phyloP scores from a whole-genome alignment of 1,139 yeast species.

The Suhomyces yuchorum region DNA sequence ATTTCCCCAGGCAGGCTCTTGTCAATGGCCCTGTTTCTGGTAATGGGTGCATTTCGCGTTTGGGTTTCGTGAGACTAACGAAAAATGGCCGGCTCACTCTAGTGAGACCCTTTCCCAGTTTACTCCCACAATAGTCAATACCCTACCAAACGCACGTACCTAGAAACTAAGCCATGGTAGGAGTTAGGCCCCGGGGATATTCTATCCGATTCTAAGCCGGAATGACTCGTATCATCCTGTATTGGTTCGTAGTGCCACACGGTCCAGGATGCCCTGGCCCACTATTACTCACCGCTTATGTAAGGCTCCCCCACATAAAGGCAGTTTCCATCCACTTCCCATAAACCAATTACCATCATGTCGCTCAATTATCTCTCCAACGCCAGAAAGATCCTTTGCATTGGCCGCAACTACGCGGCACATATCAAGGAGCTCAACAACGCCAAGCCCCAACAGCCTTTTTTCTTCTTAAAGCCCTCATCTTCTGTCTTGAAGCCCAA shows the following conservation, averaged over 20 bases:
- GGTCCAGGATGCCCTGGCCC: no score
- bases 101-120: no score
- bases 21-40: background rate
- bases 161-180: no score
- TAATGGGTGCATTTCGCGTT: no score
- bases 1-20: background rate
- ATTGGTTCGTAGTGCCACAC: no score
- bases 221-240: no score
- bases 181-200: no score
- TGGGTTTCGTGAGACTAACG: no score
- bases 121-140: no score
- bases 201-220: no score
- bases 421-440: conserved; percentile 90
- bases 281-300: background rate
- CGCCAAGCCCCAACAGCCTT: conserved; percentile 77
- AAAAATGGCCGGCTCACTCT: no score
- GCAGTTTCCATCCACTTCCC: background rate
- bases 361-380: conserved; percentile 59
- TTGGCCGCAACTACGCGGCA: conserved; percentile 95
- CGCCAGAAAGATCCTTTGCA: conserved; percentile 85
- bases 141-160: no score
- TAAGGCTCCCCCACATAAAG: background rate
- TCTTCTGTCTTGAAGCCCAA: conserved; percentile 64
- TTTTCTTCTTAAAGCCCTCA: conserved; percentile 86
- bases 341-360: conserved; percentile 30